Conservation (phyloP, 192 early-diverging fungal species). For the Coemansia sp. region DNA sequence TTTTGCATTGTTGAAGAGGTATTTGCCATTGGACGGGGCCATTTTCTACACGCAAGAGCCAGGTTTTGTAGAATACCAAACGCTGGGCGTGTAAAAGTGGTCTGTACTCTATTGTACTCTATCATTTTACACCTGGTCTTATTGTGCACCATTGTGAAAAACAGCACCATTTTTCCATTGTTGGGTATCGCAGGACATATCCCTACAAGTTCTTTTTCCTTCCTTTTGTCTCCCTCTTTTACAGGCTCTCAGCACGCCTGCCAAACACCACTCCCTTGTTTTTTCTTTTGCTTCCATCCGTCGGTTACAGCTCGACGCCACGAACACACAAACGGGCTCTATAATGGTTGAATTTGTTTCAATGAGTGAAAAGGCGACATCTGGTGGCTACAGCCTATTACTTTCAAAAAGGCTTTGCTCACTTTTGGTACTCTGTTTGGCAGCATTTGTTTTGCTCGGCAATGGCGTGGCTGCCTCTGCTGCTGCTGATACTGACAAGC, state of each 20-base stretch:
- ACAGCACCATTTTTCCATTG: not conserved
- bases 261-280: not conserved
- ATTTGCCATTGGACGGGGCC: too few species aligned
- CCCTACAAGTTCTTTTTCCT: not conserved
- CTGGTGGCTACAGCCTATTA: not conserved
- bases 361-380: not conserved
- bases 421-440: not conserved
- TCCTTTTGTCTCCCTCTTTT: not conserved
- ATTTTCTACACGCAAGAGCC: not conserved
- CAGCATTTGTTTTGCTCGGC: not conserved
- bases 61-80: not conserved
- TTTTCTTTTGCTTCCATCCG: not conserved
- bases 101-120: not conserved
- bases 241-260: not conserved
- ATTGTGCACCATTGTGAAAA: not conserved
- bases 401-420: not conserved
- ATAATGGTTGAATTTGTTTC: not conserved
- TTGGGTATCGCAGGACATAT: not conserved
- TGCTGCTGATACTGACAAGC: not conserved
- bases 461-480: not conserved
- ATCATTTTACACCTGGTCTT: conserved; percentile 1
- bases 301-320: not conserved
- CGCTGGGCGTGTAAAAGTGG: not conserved
- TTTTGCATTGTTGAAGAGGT: too few species aligned
- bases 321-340: not conserved